Base-by-base conservation (phyloP, 768 basidiomycete species). In the Tylopilus vinaceipallidus region DNA sequence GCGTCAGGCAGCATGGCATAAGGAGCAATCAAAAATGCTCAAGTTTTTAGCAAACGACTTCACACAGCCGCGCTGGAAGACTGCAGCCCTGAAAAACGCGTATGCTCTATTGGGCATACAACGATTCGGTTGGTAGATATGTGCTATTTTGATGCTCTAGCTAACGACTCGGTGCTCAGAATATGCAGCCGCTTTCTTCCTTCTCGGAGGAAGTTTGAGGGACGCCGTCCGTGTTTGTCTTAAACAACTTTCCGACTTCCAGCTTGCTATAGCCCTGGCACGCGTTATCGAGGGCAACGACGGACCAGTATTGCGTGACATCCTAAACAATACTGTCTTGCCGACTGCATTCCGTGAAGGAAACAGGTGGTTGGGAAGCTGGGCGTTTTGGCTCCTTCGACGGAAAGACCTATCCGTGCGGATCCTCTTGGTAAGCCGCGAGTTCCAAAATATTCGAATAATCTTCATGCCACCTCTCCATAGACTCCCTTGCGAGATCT, bases 171-270 rank as follows among this genome's bases (percentile, higher is more conserved):
- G 48, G 8, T 17, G n/a, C 17, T 12, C 63, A 98, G 97, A 93
- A 64, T 98, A 98, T 62, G 95, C 97, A n/a, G 94, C 94, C 0
- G 95, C 94, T 1, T 99, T 99, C 72, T 99, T 99, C 74, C 75
- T 99, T 35, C 80, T 99, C 0, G 95, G 92, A 8, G 86, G 84
- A 20, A 83, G 85, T 36, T 70, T 95, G 30, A 90, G 88, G 67
- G 97, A 98, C 56, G 95, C 95, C 3, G 88, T 94, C 27, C 88
- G 82, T 56, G 88, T 99, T 17, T 95, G 93, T 65, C 63, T 97
- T 23, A 88, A 81, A 57, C 91, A 98, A 46, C 72, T 99, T 19
- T 73, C 80, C 22, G 97, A 99, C 67, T 88, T 95, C 62, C 93
- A 95, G 59, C 76, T 99, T 20, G 97, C 93, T 2, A 67, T 98